Evolutionary conservation across 768 basidiomycete species (phyloP).

Genomic region (Tulasnella sp.): DNA sequence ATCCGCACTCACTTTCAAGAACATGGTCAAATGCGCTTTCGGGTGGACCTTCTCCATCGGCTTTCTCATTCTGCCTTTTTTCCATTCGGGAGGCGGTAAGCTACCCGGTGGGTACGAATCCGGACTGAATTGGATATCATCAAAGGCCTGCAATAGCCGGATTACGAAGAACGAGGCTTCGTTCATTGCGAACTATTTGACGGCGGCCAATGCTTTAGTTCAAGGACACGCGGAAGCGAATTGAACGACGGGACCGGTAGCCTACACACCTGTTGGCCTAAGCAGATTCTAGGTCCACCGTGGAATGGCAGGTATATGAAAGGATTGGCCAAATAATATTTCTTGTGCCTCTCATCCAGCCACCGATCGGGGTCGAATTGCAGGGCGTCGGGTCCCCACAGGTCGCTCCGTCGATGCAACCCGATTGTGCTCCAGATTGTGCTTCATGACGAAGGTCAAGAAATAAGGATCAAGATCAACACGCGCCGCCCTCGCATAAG

Average conservation of each 20-base stretch:
- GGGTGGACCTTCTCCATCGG: conserved; percentile 54
- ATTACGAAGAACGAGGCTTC: conserved; percentile 66
- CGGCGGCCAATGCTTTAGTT: not conserved
- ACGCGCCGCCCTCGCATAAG: not conserved
- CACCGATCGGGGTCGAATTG: conserved; percentile 75
- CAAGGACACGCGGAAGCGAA: conserved; percentile 1
- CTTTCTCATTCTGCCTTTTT: conserved; percentile 39
- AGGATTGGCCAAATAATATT: conserved; percentile 31
- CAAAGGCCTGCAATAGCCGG: conserved; percentile 56
- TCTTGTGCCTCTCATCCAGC: conserved; percentile 45
- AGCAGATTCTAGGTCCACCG: conserved; percentile 49
- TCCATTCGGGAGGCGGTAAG: conserved; percentile 54
- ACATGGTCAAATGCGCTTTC: conserved; percentile 54
- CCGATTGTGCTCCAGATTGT: not conserved
- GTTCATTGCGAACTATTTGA: conserved; percentile 65
- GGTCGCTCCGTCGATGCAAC: conserved; percentile 26
- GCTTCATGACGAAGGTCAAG: not conserved
- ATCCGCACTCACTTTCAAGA: conserved; percentile 44
- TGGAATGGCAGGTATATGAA: conserved; percentile 70
- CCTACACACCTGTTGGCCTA: conserved; percentile 31
- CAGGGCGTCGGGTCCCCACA: conserved; percentile 72
- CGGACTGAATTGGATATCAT: conserved; percentile 48
- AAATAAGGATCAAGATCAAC: not conserved
- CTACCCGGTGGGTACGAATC: conserved; percentile 57
- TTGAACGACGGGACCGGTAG: conserved; percentile 7